A percentile compares a stretch with the other conserved stretches of the same genome.
phyloP scores from a whole-genome alignment of 2,329 filamentous ascomycete genomes.

The Dactylella cylindrospora region DNA sequence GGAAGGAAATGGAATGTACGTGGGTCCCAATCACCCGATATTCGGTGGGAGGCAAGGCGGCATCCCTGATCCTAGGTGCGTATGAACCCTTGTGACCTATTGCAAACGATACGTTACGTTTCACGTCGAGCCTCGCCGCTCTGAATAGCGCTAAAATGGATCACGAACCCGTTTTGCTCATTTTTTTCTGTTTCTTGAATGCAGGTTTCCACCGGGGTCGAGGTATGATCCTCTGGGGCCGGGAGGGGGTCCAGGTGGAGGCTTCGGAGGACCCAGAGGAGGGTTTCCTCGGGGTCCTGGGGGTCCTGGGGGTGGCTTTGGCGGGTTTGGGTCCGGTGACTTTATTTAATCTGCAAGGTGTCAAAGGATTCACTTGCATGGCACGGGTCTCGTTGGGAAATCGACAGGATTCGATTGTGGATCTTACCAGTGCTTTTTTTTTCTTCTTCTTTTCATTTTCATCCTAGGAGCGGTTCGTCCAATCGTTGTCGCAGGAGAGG shows the following conservation, averaged over 20 bases:
- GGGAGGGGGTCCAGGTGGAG: constrained; percentile 60
- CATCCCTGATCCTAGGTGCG: constrained; percentile 22
- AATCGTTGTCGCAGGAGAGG: no score
- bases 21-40: constrained; percentile 87
- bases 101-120: not conserved
- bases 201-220: constrained; percentile 78
- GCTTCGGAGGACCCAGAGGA: constrained; percentile 49
- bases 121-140: constrained; percentile 19
- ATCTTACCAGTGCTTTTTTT: constrained; percentile 12
- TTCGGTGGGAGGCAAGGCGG: constrained; percentile 65
- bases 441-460: no score
- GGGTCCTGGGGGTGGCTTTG: constrained; percentile 54
- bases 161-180: not conserved
- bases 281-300: constrained; percentile 52
- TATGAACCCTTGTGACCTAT: not conserved
- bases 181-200: not conserved
- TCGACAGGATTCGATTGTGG: constrained; percentile 21
- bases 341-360: constrained; percentile 57
- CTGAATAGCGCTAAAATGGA: constrained; percentile 60
- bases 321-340: constrained; percentile 54
- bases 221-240: constrained; percentile 86
- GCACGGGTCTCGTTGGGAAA: constrained; percentile 12
- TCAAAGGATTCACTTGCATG: constrained; percentile 26
- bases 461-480: no score
- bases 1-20: constrained; percentile 82